Base-by-base conservation (phyloP, 208 protist species). In the Leishmania lainsoni region DNA sequence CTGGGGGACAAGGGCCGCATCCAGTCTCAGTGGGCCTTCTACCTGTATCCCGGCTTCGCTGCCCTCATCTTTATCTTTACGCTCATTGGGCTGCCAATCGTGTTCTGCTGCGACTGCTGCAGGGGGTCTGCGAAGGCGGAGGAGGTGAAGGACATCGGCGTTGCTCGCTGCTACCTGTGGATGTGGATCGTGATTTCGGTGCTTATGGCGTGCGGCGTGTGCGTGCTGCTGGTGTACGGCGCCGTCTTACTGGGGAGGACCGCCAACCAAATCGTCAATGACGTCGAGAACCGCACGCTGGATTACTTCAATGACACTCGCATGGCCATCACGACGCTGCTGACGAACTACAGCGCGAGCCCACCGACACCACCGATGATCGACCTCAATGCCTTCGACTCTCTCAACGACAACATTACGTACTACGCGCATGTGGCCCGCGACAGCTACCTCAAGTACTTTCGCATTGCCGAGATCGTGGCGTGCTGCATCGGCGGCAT, bases 381-480 rank as follows among this genome's bases (percentile, higher is more conserved):
- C 26, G 84, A 92, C 68, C 65, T 91, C 4, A 77, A 75, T 51
- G 83, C 73, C 10, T 90, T 96, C 58, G 87, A 92, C 75, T 59
- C 86, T 10, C 78, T 93, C 42, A 78, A 77, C 45, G 48, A 2
- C 9, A 17, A 82, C n/a, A n/a, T 94, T 20, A 70, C n/a, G 32
- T 42, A 80, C 69, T 81, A 86, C 52, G 58, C 92, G 22, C 52
- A 81, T 48, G 79, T 75, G 42, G 79, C 88, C 5, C 83, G 83
- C 35, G 45, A 78, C 3, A 83, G 92, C 70, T 93, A 92, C 78
- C 86, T 93, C 81, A 93, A 89, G 86, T 95, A 96, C 83, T 86
- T 94, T 52, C 77, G 78, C 8, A 86, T 87, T 69, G 89, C 86
- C 16, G 69, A 81, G 66, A 92, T 93, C 74, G 88, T 93, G 5